Base-by-base conservation (phyloP, 352 stramenopile species). In the Phytophthora colocasiae region DNA sequence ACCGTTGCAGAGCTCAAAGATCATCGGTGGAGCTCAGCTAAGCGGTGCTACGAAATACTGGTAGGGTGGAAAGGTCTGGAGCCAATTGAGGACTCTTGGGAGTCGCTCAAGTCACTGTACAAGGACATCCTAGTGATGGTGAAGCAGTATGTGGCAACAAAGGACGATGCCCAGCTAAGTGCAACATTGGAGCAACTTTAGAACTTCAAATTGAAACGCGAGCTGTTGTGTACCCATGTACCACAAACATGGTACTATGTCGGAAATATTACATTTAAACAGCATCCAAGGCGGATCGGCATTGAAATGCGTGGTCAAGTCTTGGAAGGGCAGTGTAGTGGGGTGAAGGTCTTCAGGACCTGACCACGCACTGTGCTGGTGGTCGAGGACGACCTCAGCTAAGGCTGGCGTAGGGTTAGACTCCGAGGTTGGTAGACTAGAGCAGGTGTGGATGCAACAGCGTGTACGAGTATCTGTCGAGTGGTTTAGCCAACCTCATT, bases 1-100 rank as follows among this genome's bases (percentile, higher is more conserved):
- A 36, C 50, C 3, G 63, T 80, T 34, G 46, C 40, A n/a, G 58
- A 65, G 12, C 43, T 55, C 14, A 66, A 66, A 46, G 40, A 55
- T 26, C 47, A 66, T 15, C 39, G 40, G 5, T 66, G 48, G 41
- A 59, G 48, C 19, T 40, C 29, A 8, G 31, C 22, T 3, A 60
- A 48, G 24, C 38, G 12, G 15, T 51, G 34, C 1, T 44, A 55
- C 24, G 40, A 51, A 41, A 48, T 66, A 60, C 49, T 43, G 32
- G 49, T 66, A 11, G 14, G 24, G 24, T 60, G 49, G 49, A 53
- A 60, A 44, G 49, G 58, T 41, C 49, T 66, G 11, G 49, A 60
- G 40, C 39, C 46, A 27, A 60, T 51, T 29, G 58, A 60, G 43
- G 58, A 51, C 58, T 66, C 49, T 4, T 66, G 49, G 49, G 58